Conservation (phyloP, 2,329 filamentous ascomycete genomes). For the Pestalotiopsis sp. region DNA sequence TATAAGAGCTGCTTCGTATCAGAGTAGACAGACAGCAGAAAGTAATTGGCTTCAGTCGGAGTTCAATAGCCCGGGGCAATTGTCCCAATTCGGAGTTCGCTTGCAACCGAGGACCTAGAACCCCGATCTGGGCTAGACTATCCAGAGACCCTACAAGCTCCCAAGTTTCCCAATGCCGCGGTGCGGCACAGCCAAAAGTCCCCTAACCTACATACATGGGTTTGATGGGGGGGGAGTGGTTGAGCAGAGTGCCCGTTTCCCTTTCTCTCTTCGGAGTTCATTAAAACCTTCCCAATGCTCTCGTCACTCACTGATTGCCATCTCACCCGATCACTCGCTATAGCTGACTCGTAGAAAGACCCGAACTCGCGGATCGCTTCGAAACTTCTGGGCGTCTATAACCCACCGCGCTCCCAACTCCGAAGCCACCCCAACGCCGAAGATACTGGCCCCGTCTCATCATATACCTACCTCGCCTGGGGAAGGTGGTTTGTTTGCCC, state of each 20-base stretch:
- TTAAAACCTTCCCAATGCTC: neutral
- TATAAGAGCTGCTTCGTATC: neutral
- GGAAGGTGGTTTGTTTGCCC: neutral
- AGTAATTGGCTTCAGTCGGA: neutral
- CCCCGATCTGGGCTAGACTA: neutral
- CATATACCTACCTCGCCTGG: neutral
- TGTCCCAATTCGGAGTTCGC: neutral
- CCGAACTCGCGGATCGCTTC: neutral
- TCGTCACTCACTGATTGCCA: neutral
- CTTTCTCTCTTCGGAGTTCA: neutral
- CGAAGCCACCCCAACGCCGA: neutral
- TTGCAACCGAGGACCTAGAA: neutral
- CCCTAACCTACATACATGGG: neutral
- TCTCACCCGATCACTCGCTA: neutral
- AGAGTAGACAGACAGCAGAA: neutral
- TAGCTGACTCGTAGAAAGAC: neutral
- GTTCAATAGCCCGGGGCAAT: neutral
- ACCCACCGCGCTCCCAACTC: neutral
- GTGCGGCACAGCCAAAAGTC: neutral
- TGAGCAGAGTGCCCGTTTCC: neutral
- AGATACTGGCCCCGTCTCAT: neutral
- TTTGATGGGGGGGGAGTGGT: neutral
- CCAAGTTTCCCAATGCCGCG: neutral
- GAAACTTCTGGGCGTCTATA: too few species aligned
- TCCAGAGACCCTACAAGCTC: neutral